Base-by-base conservation (phyloP, 352 stramenopile species). In the Phytophthora litchii region DNA sequence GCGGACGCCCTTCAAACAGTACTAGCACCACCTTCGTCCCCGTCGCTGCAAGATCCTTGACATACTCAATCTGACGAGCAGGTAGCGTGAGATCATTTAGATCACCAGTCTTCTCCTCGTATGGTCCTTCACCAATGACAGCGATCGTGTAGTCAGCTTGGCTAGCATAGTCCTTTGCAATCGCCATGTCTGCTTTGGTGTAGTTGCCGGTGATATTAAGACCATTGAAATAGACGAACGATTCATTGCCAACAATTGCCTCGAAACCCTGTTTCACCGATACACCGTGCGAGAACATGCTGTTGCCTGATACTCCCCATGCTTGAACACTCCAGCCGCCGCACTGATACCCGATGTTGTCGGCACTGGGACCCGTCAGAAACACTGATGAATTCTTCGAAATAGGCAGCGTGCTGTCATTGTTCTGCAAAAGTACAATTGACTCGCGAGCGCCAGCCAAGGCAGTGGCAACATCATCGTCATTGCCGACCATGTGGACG, bases 21-120 rank as follows among this genome's bases (percentile, higher is more conserved):
- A 93, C 73, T 7, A 94, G 29, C 13, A 95, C 71, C 14, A 96
- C 66, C 35, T 89, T 88, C 4, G 81, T 86, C 14, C 73, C 74
- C 9, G 29, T 59, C 16, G 40, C 42, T n/a, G 51, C 51, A 20
- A 59, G 51, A 5, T 49, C 51, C 38, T 59, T 59, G 2, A 59
- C 51, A 47, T 94, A 94, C 48, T 78, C 72, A 32, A 89, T 64
- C 48, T 94, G 79, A 13, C 84, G 80, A 13, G 29, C 25, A 4
- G 86, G 73, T 8, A 93, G 65, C 0, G 67, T 55, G 1, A 92
- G 47, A 42, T 92, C 78, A 29, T 88, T 49, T 42, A 96, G 82
- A 50, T 96, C 88, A 1, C 88, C 86, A 1, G 67, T 71, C 49
- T 92, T 95, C 52, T 94, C 86, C 6, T 86, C 72, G 56, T 94